These are phyloP conservation scores for Jimgerdemannia flammicorona DNA, from an alignment of 192 early-diverging fungal genomes.

Conservation along the genomic window DNA sequence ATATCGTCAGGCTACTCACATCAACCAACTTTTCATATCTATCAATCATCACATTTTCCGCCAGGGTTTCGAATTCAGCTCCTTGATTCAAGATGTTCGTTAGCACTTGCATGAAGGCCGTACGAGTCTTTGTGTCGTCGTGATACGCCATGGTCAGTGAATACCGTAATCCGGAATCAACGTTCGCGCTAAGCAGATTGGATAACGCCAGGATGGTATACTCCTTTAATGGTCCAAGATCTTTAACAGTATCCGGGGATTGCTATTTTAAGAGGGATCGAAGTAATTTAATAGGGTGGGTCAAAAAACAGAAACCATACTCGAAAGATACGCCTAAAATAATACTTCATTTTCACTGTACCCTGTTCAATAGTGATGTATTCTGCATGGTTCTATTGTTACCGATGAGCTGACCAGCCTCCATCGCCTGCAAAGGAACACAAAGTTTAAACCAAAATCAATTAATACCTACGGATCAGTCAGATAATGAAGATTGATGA, in stretches of 20 bases:
- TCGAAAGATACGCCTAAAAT: too few relatives aligned
- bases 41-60: slow-evolving; percentile 68
- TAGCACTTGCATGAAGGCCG: slow-evolving; percentile 90
- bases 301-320: too few relatives aligned
- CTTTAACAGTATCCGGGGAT: slow-evolving; percentile 57
- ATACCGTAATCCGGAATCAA: slow-evolving; percentile 89
- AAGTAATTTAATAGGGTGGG: too few relatives aligned
- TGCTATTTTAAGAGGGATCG: slow-evolving; percentile 2
- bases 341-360: neutral
- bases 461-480: too few relatives aligned
- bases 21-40: slow-evolving; percentile 82
- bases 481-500: too few relatives aligned
- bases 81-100: slow-evolving; percentile 88
- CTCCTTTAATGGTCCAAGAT: slow-evolving; percentile 73
- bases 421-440: neutral
- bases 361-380: neutral
- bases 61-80: slow-evolving; percentile 80
- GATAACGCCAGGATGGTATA: slow-evolving; percentile 84
- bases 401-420: neutral
- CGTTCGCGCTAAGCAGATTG: slow-evolving; percentile 87
- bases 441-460: too few relatives aligned
- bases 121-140: slow-evolving; percentile 84
- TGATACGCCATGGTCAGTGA: slow-evolving; percentile 89
- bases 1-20: slow-evolving; percentile 19
- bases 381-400: neutral